phyloP scores from a whole-genome alignment of 2,329 filamentous ascomycete species.

The Fusarium sp. region DNA sequence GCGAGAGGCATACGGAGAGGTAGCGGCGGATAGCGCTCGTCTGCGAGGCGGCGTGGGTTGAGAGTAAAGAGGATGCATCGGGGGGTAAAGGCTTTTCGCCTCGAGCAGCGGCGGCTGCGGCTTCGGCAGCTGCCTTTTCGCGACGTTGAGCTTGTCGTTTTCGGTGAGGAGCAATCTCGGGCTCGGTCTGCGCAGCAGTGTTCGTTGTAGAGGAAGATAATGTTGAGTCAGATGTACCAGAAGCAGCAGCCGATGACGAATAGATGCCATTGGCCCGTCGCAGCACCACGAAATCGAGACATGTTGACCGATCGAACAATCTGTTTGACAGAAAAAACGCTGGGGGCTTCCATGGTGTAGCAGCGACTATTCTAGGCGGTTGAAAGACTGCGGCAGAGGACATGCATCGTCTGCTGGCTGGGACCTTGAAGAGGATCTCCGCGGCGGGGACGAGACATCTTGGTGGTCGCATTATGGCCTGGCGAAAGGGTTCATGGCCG shows the following conservation, averaged over 20 bases:
- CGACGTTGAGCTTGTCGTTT: constrained; percentile 52
- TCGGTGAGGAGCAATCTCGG: constrained; percentile 53
- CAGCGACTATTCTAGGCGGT: constrained; percentile 43
- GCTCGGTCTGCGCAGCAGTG: constrained; percentile 37
- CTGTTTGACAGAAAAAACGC: constrained; percentile 56
- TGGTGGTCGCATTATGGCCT: constrained; percentile 54
- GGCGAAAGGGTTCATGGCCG: constrained; percentile 50
- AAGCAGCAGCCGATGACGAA: constrained; percentile 44
- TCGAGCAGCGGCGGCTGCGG: constrained; percentile 34
- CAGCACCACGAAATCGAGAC: constrained; percentile 53
- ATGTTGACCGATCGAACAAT: constrained; percentile 54
- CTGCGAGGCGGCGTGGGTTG: constrained; percentile 64
- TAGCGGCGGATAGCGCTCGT: constrained; percentile 72
- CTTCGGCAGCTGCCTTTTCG: constrained; percentile 42
- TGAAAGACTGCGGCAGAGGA: constrained; percentile 48
- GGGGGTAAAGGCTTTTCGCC: constrained; percentile 56
- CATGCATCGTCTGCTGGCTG: constrained; percentile 49
- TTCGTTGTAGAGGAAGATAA: constrained; percentile 34
- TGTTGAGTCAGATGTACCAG: constrained; percentile 34
- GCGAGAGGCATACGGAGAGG: constrained; percentile 84
- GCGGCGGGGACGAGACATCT: constrained; percentile 50
- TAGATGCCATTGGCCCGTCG: constrained; percentile 49
- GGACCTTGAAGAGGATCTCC: constrained; percentile 47
- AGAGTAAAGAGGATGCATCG: constrained; percentile 68
- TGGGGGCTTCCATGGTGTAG: constrained; percentile 34